Evolutionary conservation across 2,329 filamentous ascomycete genomes (phyloP).

Genomic region (Dothiorella sarmentorum): DNA sequence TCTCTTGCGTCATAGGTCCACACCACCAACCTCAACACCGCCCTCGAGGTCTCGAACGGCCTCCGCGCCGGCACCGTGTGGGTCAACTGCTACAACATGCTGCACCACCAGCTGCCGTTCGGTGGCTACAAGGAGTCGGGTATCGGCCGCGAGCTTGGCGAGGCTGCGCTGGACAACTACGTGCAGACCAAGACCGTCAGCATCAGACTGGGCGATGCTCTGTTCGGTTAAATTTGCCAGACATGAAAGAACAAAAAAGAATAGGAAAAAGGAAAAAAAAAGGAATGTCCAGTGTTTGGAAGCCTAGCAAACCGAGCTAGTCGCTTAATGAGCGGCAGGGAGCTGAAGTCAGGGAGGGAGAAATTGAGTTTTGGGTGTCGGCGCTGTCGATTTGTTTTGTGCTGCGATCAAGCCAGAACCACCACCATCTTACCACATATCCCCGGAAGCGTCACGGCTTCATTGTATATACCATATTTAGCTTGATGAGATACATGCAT

Average conservation of each 20-base stretch:
- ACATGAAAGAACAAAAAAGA: background rate
- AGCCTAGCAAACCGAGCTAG: too few species aligned
- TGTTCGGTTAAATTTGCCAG: constrained; percentile 34
- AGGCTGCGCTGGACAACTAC: constrained; percentile 50
- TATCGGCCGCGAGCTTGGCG: constrained; percentile 49
- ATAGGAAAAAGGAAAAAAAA: background rate
- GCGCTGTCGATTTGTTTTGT: background rate
- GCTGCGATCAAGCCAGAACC: background rate
- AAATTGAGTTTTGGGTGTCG: constrained; percentile 1
- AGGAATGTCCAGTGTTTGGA: background rate
- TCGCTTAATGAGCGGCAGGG: too few species aligned
- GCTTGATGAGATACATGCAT: background rate
- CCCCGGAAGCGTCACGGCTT: background rate
- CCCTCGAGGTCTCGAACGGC: constrained; percentile 68
- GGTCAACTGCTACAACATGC: constrained; percentile 69
- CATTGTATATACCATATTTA: background rate
- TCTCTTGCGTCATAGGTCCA: constrained; percentile 47
- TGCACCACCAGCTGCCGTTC: constrained; percentile 63
- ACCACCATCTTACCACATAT: background rate
- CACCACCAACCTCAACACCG: constrained; percentile 75
- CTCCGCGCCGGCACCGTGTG: constrained; percentile 67
- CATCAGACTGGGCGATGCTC: constrained; percentile 49
- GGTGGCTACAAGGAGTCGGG: constrained; percentile 51
- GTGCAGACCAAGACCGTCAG: constrained; percentile 42
- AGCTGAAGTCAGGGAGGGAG: background rate